Evolutionary conservation across 805 yeast species (phyloP).

Genomic region (Ogataea glucozyma): DNA sequence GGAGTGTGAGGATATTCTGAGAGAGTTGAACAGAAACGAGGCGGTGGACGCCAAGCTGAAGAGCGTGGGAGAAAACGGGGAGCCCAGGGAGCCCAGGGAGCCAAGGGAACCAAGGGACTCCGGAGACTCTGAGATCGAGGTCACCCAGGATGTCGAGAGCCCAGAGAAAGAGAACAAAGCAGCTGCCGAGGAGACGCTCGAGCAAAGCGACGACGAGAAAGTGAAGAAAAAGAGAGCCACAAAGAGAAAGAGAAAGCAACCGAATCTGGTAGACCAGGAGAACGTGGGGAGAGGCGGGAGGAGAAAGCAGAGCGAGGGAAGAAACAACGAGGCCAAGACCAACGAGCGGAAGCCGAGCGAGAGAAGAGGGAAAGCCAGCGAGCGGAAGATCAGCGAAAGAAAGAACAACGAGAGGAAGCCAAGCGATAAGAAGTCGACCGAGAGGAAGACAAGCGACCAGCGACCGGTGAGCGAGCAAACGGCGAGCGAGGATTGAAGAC

Average conservation of each 20-base stretch:
- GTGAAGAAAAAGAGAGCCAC: not conserved
- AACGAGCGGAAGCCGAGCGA: not conserved
- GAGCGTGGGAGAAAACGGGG: not conserved
- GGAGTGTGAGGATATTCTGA: constrained; percentile 49
- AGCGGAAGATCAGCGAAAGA: not conserved
- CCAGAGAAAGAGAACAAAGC: too few species aligned
- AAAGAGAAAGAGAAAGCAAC: too few species aligned
- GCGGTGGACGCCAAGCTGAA: constrained; percentile 22
- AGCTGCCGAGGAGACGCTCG: too few species aligned
- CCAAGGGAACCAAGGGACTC: not conserved
- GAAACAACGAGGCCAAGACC: not conserved
- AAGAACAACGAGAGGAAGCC: constrained; percentile 1
- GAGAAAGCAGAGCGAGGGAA: too few species aligned
- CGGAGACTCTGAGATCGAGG: too few species aligned
- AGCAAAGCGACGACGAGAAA: too few species aligned
- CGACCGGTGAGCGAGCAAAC: too few species aligned
- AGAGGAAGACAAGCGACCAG: not conserved
- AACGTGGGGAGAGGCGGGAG: too few species aligned
- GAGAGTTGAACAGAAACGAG: constrained; percentile 30
- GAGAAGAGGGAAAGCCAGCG: not conserved
- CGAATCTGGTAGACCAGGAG: too few species aligned
- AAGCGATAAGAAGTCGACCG: not conserved
- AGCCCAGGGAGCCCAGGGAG: not conserved
- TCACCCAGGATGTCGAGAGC: too few species aligned
- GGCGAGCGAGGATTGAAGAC: not conserved